These are phyloP conservation scores for Aegilops tauschii DNA, from an alignment of 176 grass and related monocot genomes.

Conservation along the genomic window DNA sequence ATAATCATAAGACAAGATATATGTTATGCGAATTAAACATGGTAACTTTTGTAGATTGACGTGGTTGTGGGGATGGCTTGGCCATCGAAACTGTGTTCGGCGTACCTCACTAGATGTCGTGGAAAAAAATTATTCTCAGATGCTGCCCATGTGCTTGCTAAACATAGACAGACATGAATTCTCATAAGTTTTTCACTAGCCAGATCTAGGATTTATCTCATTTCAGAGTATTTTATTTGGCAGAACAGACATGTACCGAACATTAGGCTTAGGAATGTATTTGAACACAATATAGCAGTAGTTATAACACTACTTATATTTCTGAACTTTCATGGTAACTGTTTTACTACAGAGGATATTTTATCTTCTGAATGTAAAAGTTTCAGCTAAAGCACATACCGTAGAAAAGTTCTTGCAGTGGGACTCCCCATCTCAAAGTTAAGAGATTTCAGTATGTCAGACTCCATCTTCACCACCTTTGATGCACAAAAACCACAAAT, in stretches of 20 bases:
- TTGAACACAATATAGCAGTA: neutral
- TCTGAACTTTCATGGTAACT: neutral
- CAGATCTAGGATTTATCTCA: neutral
- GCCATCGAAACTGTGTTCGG: neutral
- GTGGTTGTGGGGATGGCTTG: neutral
- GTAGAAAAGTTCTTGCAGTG: slow-evolving; percentile 53
- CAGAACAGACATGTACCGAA: neutral
- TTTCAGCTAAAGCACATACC: slow-evolving; percentile 16
- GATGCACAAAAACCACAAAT: slow-evolving; percentile 8
- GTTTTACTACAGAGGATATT: neutral
- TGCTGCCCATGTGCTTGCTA: neutral
- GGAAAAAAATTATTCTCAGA: slow-evolving; percentile 8
- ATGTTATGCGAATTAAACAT: neutral
- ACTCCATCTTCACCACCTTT: slow-evolving; percentile 60
- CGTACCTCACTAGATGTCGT: neutral
- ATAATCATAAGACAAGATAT: neutral
- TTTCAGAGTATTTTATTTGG: neutral
- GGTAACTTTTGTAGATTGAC: neutral
- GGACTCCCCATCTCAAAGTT: slow-evolving; percentile 44
- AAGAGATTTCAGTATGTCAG: slow-evolving; percentile 38
- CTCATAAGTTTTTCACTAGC: neutral
- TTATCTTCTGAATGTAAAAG: neutral
- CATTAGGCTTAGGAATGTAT: neutral
- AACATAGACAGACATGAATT: neutral
- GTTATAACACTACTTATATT: neutral